These are phyloP conservation scores for Tolypocladium endophyticum DNA, from an alignment of 2,329 filamentous ascomycete species.

Conservation along the genomic window DNA sequence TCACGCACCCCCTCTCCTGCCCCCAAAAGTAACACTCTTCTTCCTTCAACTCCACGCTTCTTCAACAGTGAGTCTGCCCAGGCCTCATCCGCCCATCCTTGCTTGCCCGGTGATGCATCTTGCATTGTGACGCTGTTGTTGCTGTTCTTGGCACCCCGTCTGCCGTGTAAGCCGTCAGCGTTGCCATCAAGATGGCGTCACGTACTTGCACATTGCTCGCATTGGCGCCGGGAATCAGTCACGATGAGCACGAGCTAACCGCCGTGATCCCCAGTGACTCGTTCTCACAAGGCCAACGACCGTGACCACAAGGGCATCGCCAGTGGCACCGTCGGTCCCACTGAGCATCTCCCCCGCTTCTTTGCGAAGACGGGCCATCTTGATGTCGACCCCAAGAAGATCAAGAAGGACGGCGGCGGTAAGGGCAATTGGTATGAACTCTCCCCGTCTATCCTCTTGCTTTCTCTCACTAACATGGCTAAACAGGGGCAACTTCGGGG, in stretches of 20 bases:
- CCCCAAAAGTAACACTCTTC: neutral
- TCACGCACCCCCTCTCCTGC: neutral
- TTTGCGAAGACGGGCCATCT: conserved; percentile 80
- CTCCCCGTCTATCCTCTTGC: neutral
- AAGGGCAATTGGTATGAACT: conserved; percentile 80
- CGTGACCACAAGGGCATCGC: conserved; percentile 76
- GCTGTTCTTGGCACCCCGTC: neutral
- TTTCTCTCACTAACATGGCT: neutral
- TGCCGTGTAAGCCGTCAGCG: neutral
- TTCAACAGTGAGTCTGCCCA: conserved; percentile 7
- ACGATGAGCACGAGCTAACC: conserved; percentile 3
- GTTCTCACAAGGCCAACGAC: conserved; percentile 91
- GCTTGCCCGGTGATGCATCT: neutral
- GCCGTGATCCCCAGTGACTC: conserved; percentile 65
- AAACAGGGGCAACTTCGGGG: conserved; percentile 68
- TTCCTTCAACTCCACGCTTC: neutral
- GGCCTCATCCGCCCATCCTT: conserved; percentile 2
- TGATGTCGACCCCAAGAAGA: conserved; percentile 79
- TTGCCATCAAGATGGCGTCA: neutral
- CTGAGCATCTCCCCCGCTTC: conserved; percentile 77
- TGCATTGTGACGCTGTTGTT: neutral
- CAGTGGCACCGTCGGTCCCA: conserved; percentile 58
- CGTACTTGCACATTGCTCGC: neutral
- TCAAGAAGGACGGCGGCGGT: conserved; percentile 92
- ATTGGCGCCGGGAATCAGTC: neutral